Base-by-base conservation (phyloP, 2,329 filamentous ascomycete species). In the Talaromyces sp. region DNA sequence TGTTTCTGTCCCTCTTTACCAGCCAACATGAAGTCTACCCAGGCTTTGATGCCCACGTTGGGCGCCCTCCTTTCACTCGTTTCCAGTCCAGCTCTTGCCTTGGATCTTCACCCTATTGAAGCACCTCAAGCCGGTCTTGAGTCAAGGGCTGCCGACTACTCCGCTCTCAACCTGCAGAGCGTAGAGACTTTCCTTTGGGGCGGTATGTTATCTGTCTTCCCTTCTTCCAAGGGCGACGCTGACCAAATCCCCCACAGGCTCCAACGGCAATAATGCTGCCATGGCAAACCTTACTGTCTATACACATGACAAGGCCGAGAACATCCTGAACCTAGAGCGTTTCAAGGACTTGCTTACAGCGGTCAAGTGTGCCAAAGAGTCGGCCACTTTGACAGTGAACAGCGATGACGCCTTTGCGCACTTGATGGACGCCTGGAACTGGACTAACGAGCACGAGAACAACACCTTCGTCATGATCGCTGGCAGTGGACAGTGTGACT, bases 401-500 rank as follows among this genome's bases (percentile, higher is more conserved):
- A 35, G 56, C 17, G n/a, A 41, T 27, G 29, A 52, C 8, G 52
- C 52, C 3, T 59, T 55, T 55, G 41, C 17, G 2, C 51, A 48
- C 27, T 46, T 59, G 19, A 52, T 14, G 41, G 46, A 48, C n/a
- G 56, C 51, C 46, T 68, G 66, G 65, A 41, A 59, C 43, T 69
- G 66, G 67, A 57, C 66, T 31, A 69, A 68, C 31, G 61, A 63
- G 14, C 57, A 52, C 2, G 61, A 63, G 35, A 53, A 64, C 31
- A 62, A 60, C 21, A 62, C 60, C 6, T 60, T 69, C 12, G 53
- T 69, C 9, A 31, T 69, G 26, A 63, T 69, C 24, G 63, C 66
- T 24, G 67, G 65, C 14, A 60, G 54, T n/a, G 58, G 58, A 2
- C 63, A 67, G 19, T 69, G 67, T 62, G 62, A 62, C n/a, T 69